Conservation (phyloP, 345 rosid genomes). For the Linum trigynum region DNA sequence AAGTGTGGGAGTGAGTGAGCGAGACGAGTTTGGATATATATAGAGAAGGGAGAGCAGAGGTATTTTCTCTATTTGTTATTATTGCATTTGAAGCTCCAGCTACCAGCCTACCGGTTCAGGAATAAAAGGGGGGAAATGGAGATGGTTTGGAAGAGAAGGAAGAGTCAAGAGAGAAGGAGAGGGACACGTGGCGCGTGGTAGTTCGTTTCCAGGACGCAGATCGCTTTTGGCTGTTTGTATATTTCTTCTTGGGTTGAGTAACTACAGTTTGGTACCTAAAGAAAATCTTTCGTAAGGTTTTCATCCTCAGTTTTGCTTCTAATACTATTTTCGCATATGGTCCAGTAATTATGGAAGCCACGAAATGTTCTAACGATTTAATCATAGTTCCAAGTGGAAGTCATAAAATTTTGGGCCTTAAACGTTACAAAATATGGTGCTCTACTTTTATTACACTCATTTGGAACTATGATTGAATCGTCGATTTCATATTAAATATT, state of each 20-base stretch:
- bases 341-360: too few relatives aligned
- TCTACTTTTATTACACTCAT: too few relatives aligned
- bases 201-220: constrained; percentile 23
- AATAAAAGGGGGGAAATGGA: constrained; percentile 6
- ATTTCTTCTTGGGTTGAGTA: neutral
- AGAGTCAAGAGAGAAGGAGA: constrained; percentile 10
- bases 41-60: neutral
- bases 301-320: neutral
- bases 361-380: too few relatives aligned
- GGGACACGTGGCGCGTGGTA: constrained; percentile 39
- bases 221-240: neutral
- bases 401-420: too few relatives aligned
- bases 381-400: too few relatives aligned
- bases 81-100: constrained; percentile 4
- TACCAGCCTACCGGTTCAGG: constrained; percentile 12
- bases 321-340: neutral
- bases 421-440: too few relatives aligned
- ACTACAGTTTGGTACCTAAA: neutral
- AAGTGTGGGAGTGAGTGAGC: neutral
- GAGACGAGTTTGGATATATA: neutral
- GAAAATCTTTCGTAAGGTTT: too few relatives aligned
- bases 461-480: too few relatives aligned
- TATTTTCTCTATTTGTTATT: too few relatives aligned
- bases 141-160: constrained; percentile 8
- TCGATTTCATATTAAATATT: too few relatives aligned